Evolutionary conservation across 78 protist genomes (phyloP).

Genomic region (Acrasis kona): DNA sequence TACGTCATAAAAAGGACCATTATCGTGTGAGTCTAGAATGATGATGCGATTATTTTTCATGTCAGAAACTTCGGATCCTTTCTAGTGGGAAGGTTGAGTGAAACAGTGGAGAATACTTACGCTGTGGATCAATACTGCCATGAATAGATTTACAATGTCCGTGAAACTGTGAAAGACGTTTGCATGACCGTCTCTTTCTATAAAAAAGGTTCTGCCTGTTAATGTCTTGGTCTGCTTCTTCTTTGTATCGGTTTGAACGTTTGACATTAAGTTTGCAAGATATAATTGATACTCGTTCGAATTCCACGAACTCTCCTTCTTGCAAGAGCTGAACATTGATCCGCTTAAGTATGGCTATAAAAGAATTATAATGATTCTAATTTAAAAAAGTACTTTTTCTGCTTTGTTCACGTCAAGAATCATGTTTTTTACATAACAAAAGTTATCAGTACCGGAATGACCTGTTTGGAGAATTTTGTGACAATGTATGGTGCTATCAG

Average conservation of each 20-base stretch:
- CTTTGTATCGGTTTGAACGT: background rate
- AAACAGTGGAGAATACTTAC: no score
- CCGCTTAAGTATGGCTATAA: no score
- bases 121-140: background rate
- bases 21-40: background rate
- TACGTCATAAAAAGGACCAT: background rate
- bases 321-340: background rate
- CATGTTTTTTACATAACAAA: background rate
- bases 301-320: background rate
- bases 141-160: conserved; percentile 2
- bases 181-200: background rate
- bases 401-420: background rate
- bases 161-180: conserved; percentile 1
- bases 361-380: no score
- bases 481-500: background rate
- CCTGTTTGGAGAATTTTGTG: background rate
- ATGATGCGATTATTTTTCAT: background rate
- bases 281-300: background rate
- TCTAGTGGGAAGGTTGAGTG: no score
- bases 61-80: no score
- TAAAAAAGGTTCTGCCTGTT: background rate
- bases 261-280: background rate
- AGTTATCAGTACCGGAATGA: background rate
- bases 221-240: background rate
- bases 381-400: no score